Percentiles rank a stretch among this genome's conserved stretches.
Evolutionary conservation across 495 filamentous ascomycete genomes (phyloP).

Genomic region (Penicillium canariense): DNA sequence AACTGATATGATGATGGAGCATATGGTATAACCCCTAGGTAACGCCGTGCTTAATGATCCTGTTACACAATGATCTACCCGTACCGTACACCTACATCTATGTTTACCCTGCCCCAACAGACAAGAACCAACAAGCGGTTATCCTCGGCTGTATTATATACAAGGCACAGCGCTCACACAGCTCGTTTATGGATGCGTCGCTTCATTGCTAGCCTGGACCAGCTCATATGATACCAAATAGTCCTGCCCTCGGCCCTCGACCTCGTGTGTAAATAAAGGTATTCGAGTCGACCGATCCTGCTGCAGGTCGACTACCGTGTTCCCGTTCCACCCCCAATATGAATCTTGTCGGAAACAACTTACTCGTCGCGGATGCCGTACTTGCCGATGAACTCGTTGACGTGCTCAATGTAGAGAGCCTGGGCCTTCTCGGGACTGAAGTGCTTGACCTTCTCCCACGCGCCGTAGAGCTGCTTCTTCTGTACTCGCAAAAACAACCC

Average conservation of each 20-base stretch:
- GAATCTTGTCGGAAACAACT: neutral
- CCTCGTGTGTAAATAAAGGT: neutral
- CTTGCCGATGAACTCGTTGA: constrained; percentile 65
- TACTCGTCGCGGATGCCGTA: constrained; percentile 48
- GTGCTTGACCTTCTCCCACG: constrained; percentile 66
- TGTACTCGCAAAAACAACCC: constrained; percentile 27
- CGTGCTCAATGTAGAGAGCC: constrained; percentile 69
- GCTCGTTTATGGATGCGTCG: constrained; percentile 15
- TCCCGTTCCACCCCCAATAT: neutral
- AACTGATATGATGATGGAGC: constrained; percentile 2
- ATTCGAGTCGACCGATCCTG: neutral
- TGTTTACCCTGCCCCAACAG: neutral
- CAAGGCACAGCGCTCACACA: constrained; percentile 3
- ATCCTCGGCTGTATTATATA: constrained; percentile 10
- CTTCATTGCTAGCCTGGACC: constrained; percentile 12
- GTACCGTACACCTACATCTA: neutral
- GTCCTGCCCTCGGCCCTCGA: neutral
- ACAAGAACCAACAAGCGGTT: neutral
- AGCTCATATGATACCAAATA: constrained; percentile 9
- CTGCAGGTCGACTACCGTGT: neutral
- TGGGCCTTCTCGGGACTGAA: constrained; percentile 61
- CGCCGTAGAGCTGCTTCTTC: constrained; percentile 75
- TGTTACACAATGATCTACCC: too few relatives aligned
- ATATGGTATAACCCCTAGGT: too few relatives aligned
- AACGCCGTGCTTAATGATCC: too few relatives aligned